phyloP scores from a whole-genome alignment of 129 eudicot species.

The Daucus carota region DNA sequence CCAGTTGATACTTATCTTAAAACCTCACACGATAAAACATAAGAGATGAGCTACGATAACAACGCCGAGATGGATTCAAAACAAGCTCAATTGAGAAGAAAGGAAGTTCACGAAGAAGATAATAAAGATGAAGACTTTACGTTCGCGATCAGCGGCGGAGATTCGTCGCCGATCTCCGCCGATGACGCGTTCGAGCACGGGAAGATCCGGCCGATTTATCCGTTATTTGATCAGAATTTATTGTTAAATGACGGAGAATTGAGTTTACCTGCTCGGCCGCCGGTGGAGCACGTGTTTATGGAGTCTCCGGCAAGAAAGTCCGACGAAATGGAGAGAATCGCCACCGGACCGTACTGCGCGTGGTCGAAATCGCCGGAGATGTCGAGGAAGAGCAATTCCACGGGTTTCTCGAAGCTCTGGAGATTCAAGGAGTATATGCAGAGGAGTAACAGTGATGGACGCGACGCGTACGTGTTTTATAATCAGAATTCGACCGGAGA shows the following conservation, averaged over 20 bases:
- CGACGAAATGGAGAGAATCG: slow-evolving; percentile 12
- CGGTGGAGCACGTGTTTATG: slow-evolving; percentile 45
- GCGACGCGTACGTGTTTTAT: slow-evolving; percentile 78
- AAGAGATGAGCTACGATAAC: background rate
- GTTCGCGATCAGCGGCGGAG: slow-evolving; percentile 24
- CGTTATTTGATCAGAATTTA: slow-evolving; percentile 42
- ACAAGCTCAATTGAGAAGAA: background rate
- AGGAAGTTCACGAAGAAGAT: background rate
- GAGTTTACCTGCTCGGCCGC: slow-evolving; percentile 33
- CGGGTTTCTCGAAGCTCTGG: slow-evolving; percentile 95
- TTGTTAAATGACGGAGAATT: slow-evolving; percentile 13
- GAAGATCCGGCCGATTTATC: slow-evolving; percentile 49
- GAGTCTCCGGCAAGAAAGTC: slow-evolving; percentile 20
- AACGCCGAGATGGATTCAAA: background rate
- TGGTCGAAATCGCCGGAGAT: slow-evolving; percentile 40
- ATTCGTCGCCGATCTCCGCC: slow-evolving; percentile 29
- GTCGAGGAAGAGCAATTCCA: slow-evolving; percentile 79
- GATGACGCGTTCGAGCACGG: slow-evolving; percentile 46
- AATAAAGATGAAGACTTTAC: slow-evolving; percentile 54
- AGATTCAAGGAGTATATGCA: slow-evolving; percentile 47
- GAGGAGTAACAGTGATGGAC: slow-evolving; percentile 81
- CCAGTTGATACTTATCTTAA: background rate
- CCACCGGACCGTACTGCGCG: slow-evolving; percentile 47
- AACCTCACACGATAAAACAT: background rate
- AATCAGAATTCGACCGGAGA: slow-evolving; percentile 21